A percentile compares a stretch with the other conserved stretches of the same genome.
Conservation (phyloP, 140 eudicot species). For the Senecio squalidus region DNA sequence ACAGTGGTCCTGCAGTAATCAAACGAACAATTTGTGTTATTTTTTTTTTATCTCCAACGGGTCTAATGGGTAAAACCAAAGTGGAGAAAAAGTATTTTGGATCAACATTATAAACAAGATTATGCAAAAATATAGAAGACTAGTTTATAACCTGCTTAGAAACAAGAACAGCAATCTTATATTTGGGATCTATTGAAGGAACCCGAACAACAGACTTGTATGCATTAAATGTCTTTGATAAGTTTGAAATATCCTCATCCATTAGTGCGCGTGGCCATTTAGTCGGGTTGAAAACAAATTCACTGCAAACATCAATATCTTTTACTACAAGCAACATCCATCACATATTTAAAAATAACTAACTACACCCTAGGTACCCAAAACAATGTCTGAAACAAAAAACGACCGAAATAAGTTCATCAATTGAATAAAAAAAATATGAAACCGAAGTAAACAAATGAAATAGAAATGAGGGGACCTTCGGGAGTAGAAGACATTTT, state of each 20-base stretch:
- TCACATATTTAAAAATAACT: not conserved
- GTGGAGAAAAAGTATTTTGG: too few relatives aligned
- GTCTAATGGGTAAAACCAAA: too few relatives aligned
- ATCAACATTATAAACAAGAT: not conserved
- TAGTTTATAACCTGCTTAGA: slow-evolving; percentile 71
- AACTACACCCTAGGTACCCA: not conserved
- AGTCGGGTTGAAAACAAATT: slow-evolving; percentile 65
- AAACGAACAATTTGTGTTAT: not conserved
- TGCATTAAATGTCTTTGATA: slow-evolving; percentile 65
- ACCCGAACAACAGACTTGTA: slow-evolving; percentile 73
- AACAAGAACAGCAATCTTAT: slow-evolving; percentile 75
- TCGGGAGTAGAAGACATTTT: slow-evolving; percentile 80
- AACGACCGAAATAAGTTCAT: too few relatives aligned
- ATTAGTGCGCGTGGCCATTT: slow-evolving; percentile 86
- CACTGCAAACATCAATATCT: slow-evolving; percentile 45
- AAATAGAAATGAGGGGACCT: slow-evolving; percentile 43
- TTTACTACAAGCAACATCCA: not conserved
- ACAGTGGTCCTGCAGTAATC: slow-evolving; percentile 73
- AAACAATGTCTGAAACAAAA: too few relatives aligned
- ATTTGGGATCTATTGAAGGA: slow-evolving; percentile 70
- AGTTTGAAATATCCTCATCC: slow-evolving; percentile 67
- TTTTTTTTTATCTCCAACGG: too few relatives aligned
- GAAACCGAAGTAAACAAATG: too few relatives aligned
- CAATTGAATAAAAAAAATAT: too few relatives aligned
- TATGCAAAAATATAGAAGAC: not conserved